phyloP scores from a whole-genome alignment of 495 filamentous ascomycete genomes.

The Xylaria grammica region DNA sequence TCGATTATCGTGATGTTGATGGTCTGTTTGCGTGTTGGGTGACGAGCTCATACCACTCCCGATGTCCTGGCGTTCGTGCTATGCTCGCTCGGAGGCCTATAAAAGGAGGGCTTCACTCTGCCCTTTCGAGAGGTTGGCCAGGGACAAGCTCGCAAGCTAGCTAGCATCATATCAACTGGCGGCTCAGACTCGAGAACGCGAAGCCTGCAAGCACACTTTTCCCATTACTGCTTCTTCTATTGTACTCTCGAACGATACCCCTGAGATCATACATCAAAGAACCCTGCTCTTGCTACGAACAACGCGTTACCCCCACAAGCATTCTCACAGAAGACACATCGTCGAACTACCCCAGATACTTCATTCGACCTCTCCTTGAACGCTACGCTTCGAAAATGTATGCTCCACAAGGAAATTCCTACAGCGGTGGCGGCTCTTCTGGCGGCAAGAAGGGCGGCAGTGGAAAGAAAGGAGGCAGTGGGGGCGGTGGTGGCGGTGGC shows the following conservation, averaged over 20 bases:
- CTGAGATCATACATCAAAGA: background rate
- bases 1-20: background rate
- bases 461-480: background rate
- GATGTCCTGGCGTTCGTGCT: background rate
- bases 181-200: background rate
- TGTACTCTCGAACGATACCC: background rate
- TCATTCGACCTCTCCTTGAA: background rate
- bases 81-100: background rate
- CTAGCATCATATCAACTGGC: too few relatives aligned
- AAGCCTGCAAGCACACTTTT: background rate
- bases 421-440: slow-evolving; percentile 6
- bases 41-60: too few relatives aligned
- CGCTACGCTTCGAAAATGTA: slow-evolving; percentile 6
- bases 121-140: background rate
- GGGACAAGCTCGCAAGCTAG: too few relatives aligned
- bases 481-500: background rate
- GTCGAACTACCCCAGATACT: background rate
- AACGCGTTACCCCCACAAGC: background rate
- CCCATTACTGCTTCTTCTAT: background rate
- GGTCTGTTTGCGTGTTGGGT: background rate
- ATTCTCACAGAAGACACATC: background rate
- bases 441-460: background rate
- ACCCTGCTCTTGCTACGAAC: background rate
- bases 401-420: slow-evolving; percentile 10
- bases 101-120: background rate